These are phyloP conservation scores for Trichoderma sp. DNA, from an alignment of 2,329 filamentous ascomycete species.

Conservation along the genomic window DNA sequence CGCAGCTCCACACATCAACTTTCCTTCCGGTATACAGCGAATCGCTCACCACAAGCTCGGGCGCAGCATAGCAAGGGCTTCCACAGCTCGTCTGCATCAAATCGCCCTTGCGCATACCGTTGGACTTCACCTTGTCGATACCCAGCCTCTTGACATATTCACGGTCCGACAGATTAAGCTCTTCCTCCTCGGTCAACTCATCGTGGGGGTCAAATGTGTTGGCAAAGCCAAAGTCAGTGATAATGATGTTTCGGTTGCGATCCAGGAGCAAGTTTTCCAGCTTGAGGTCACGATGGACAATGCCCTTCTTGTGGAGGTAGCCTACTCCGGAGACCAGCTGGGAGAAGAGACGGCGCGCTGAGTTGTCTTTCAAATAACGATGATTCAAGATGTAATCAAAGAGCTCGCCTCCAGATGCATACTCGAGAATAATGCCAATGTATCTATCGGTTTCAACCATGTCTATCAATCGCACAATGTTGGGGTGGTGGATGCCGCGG, in stretches of 20 bases:
- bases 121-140: conserved; percentile 73
- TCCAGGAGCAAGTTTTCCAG: conserved; percentile 93
- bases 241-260: conserved; percentile 97
- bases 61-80: conserved; percentile 95
- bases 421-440: conserved; percentile 97
- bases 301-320: conserved; percentile 97
- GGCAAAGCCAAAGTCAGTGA: conserved; percentile 98
- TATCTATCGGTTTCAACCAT: conserved; percentile 98
- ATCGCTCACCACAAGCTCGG: conserved; percentile 95
- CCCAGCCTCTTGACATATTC: conserved; percentile 84
- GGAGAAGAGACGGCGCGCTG: conserved; percentile 86
- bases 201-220: conserved; percentile 93
- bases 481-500: conserved; percentile 82
- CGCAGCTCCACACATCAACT: conserved; percentile 98
- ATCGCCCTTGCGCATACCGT: conserved; percentile 80
- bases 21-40: conserved; percentile 96
- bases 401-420: conserved; percentile 93
- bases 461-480: conserved; percentile 94
- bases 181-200: conserved; percentile 85
- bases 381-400: conserved; percentile 99
- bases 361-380: conserved; percentile 90
- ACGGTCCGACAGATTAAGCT: conserved; percentile 79
- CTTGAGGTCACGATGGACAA: conserved; percentile 95
- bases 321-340: conserved; percentile 95
- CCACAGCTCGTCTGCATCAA: conserved; percentile 99